phyloP scores from a whole-genome alignment of 805 yeast species.

The Candida ortonii region DNA sequence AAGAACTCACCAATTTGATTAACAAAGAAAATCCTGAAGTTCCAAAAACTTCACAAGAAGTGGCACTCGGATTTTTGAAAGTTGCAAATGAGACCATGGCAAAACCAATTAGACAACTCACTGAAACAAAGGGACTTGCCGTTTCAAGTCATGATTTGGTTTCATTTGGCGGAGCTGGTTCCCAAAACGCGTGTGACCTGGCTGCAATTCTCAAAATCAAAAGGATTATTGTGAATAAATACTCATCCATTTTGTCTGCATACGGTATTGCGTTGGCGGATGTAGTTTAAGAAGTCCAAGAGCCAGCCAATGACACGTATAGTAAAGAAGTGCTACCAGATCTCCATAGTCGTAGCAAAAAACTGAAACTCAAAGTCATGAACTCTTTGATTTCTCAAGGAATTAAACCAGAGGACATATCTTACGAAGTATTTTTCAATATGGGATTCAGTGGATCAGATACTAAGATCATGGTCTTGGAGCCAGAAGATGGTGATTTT shows the following conservation, averaged over 20 bases:
- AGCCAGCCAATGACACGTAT: conserved; percentile 23
- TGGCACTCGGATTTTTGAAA: conserved; percentile 72
- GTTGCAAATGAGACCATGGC: conserved; percentile 85
- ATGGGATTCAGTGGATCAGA: conserved; percentile 80
- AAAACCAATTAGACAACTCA: conserved; percentile 74
- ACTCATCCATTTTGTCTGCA: conserved; percentile 40
- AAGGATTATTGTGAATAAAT: conserved; percentile 65
- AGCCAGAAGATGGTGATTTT: conserved; percentile 34
- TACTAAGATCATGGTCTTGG: conserved; percentile 62
- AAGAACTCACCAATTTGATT: conserved; percentile 49
- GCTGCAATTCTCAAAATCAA: conserved; percentile 64
- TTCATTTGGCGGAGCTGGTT: conserved; percentile 87
- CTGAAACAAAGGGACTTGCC: conserved; percentile 73
- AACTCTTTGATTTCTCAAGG: conserved; percentile 33
- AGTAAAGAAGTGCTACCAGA: conserved; percentile 11
- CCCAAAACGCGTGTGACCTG: conserved; percentile 74
- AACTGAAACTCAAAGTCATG: conserved; percentile 14
- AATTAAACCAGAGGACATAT: conserved; percentile 11
- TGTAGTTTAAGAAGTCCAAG: conserved; percentile 31
- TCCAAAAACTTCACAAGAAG: conserved; percentile 51
- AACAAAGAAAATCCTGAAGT: conserved; percentile 38
- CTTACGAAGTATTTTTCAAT: conserved; percentile 48
- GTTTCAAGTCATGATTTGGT: conserved; percentile 63
- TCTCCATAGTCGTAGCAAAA: conserved; percentile 16
- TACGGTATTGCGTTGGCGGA: conserved; percentile 68